These are phyloP conservation scores for Pseudozyma pruni DNA, from an alignment of 1,284 basidiomycete genomes.

Conservation along the genomic window DNA sequence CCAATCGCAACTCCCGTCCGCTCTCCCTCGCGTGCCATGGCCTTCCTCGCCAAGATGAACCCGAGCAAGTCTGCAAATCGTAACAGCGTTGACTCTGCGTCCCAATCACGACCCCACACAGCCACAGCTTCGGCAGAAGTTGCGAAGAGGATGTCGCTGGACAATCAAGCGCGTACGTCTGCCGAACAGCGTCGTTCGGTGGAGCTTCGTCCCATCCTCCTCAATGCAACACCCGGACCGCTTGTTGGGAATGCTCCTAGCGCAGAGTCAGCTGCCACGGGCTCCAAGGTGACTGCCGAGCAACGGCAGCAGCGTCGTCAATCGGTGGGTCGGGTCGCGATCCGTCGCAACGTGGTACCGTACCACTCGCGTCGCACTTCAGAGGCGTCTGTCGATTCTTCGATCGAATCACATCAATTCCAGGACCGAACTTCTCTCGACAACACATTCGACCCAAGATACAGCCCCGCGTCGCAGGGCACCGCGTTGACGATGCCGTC, in stretches of 20 bases:
- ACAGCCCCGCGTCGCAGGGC: conserved; percentile 32
- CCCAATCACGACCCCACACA: neutral
- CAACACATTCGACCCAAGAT: conserved; percentile 14
- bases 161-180: conserved; percentile 21
- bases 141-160: conserved; percentile 13
- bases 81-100: conserved; percentile 27
- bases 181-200: conserved; percentile 32
- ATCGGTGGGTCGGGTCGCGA: conserved; percentile 15
- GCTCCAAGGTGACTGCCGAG: neutral
- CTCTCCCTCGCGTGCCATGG: conserved; percentile 25
- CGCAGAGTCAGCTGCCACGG: neutral
- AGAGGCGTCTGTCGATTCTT: conserved; percentile 28
- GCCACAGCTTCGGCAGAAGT: neutral
- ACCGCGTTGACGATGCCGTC: conserved; percentile 45
- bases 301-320: conserved; percentile 23
- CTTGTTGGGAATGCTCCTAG: neutral
- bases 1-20: conserved; percentile 8
- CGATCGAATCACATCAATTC: conserved; percentile 13
- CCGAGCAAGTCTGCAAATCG: conserved; percentile 18
- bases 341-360: conserved; percentile 39
- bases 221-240: conserved; percentile 20
- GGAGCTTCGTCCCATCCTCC: conserved; percentile 38
- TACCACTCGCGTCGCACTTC: conserved; percentile 40
- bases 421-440: conserved; percentile 30
- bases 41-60: conserved; percentile 38